Percentiles rank a stretch among this genome's conserved stretches.
These are phyloP conservation scores for Hypoxylon sp. DNA, from an alignment of 2,329 filamentous ascomycete species.

Conservation along the genomic window DNA sequence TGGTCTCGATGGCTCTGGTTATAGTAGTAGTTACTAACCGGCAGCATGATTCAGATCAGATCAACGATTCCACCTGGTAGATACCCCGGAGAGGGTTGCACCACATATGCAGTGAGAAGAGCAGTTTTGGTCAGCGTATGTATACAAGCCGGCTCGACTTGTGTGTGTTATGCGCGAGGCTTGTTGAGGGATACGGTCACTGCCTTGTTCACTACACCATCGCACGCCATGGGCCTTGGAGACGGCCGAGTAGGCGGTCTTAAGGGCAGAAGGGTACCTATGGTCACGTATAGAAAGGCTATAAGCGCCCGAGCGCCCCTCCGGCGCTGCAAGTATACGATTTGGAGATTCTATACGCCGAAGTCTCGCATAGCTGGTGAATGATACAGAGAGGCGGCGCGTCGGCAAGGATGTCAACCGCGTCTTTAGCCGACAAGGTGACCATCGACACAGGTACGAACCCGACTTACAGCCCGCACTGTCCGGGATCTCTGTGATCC, in stretches of 20 bases:
- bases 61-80: slow-evolving; percentile 10
- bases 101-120: too few species aligned
- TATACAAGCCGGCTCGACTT: slow-evolving; percentile 16
- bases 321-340: too few species aligned
- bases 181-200: slow-evolving; percentile 1
- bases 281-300: slow-evolving; percentile 1
- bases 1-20: not conserved
- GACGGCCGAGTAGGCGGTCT: not conserved
- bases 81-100: slow-evolving; percentile 19
- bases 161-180: slow-evolving; percentile 11
- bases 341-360: not conserved
- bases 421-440: slow-evolving; percentile 24
- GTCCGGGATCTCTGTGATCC: slow-evolving; percentile 18
- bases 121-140: slow-evolving; percentile 13
- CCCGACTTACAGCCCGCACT: slow-evolving; percentile 7
- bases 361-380: not conserved
- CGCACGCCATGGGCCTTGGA: not conserved
- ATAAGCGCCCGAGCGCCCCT: too few species aligned
- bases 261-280: too few species aligned
- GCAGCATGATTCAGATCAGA: slow-evolving; percentile 4
- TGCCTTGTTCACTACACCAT: not conserved
- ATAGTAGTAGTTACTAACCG: not conserved
- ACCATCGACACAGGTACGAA: slow-evolving; percentile 4
- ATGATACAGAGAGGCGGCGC: slow-evolving; percentile 3
- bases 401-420: slow-evolving; percentile 19